Evolutionary conservation across 352 stramenopile species (phyloP).

Genomic region (Aphanomyces euteiches): DNA sequence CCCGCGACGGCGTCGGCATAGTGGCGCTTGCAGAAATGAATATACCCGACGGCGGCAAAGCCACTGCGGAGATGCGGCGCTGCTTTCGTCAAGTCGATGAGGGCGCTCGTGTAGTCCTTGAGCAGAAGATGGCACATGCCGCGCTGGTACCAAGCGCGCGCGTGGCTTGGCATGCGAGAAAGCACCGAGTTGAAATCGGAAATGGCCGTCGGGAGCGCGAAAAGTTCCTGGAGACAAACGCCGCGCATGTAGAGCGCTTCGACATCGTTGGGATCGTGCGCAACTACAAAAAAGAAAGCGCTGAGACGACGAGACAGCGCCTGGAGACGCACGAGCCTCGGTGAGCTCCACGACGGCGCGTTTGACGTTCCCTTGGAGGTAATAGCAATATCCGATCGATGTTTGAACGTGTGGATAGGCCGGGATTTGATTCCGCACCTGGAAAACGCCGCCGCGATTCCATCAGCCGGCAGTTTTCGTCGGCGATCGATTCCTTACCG

Average conservation of each 20-base stretch:
- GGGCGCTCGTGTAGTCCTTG: constrained; percentile 37
- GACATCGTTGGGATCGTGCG: constrained; percentile 29
- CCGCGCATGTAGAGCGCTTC: constrained; percentile 50
- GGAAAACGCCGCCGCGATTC: no score
- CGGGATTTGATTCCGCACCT: constrained; percentile 38
- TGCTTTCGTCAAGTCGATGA: constrained; percentile 35
- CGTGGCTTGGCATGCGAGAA: constrained; percentile 29
- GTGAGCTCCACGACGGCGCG: constrained; percentile 51
- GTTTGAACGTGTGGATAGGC: constrained; percentile 48
- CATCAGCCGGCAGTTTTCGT: no score
- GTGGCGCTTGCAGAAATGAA: constrained; percentile 37
- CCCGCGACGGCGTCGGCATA: constrained; percentile 37
- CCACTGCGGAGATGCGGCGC: constrained; percentile 44
- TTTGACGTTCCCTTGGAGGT: constrained; percentile 37
- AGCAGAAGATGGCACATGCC: constrained; percentile 43
- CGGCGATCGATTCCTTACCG: constrained; percentile 25
- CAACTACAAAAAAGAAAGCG: constrained; percentile 15
- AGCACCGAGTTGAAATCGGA: constrained; percentile 44
- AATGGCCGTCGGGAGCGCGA: constrained; percentile 41
- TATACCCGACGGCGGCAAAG: constrained; percentile 46
- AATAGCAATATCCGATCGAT: constrained; percentile 56
- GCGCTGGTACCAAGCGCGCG: constrained; percentile 29
- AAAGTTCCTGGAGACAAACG: constrained; percentile 48
- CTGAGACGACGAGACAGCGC: not conserved
- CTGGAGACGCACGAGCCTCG: constrained; percentile 32